Evolutionary conservation across 2,329 filamentous ascomycete genomes (phyloP).

Genomic region (Aspergillus brunneoviolaceus): DNA sequence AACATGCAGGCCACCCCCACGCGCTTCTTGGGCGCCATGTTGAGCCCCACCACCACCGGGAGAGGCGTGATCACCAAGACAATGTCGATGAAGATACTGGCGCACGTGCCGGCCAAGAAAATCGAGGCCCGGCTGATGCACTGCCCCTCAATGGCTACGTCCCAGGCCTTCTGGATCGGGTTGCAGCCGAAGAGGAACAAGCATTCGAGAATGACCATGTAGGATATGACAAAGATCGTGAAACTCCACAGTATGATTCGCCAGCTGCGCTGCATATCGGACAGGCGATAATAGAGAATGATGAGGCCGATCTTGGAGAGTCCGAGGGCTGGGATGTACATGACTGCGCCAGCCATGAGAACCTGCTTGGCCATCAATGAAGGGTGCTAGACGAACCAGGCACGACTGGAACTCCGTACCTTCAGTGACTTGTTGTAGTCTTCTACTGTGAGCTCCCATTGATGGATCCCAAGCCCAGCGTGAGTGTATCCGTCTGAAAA

Average conservation of each 20-base stretch:
- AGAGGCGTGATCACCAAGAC: not conserved
- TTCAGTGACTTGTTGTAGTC: not conserved
- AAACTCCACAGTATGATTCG: not conserved
- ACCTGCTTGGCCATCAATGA: not conserved
- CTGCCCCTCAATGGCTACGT: not conserved
- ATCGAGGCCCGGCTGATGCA: not conserved
- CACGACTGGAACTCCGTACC: not conserved
- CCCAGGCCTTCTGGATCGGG: not conserved
- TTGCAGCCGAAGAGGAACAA: not conserved
- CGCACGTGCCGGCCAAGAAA: not conserved
- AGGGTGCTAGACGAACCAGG: too few species aligned
- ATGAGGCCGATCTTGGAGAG: conserved; percentile 7
- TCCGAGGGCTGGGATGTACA: conserved; percentile 1
- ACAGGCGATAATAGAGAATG: conserved; percentile 6
- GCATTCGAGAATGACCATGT: conserved; percentile 2
- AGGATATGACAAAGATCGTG: not conserved
- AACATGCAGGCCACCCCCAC: not conserved
- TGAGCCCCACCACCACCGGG: not conserved
- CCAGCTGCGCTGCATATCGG: conserved; percentile 3
- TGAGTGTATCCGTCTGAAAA: not conserved
- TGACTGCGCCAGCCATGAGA: conserved; percentile 1
- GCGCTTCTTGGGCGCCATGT: not conserved
- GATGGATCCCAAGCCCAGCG: conserved; percentile 1
- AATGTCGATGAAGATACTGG: conserved; percentile 3
- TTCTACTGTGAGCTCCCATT: not conserved